These are phyloP conservation scores for Hypsizygus marmoreus DNA, from an alignment of 768 basidiomycete species.

Conservation along the genomic window DNA sequence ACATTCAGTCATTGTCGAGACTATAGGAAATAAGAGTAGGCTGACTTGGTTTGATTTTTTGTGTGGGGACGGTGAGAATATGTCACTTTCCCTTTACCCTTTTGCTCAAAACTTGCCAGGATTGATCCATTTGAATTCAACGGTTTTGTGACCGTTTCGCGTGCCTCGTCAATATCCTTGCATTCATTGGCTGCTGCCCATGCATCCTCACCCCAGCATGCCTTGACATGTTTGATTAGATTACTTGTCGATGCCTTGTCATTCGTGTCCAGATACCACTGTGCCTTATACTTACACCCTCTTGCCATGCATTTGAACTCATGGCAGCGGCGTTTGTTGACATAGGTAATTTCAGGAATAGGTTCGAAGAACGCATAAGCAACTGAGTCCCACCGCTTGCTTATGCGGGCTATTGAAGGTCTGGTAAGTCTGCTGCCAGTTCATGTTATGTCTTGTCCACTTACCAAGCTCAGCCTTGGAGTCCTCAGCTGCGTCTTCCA, in stretches of 20 bases:
- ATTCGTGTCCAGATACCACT: constrained; percentile 12
- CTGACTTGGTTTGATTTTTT: constrained; percentile 1
- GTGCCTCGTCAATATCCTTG: too few relatives aligned
- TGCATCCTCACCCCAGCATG: too few relatives aligned
- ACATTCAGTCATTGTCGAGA: too few relatives aligned
- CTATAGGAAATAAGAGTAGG: neutral
- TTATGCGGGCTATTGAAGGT: neutral
- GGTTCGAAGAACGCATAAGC: neutral
- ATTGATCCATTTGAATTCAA: too few relatives aligned
- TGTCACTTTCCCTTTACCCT: constrained; percentile 10
- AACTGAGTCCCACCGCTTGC: neutral
- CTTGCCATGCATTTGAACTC: constrained; percentile 3
- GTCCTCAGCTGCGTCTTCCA: neutral
- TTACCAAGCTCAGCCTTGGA: neutral
- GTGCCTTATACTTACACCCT: constrained; percentile 8
- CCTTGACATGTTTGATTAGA: constrained; percentile 8
- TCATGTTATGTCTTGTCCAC: neutral
- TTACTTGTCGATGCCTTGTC: constrained; percentile 8
- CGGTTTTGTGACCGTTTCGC: too few relatives aligned
- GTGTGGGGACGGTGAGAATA: constrained; percentile 8
- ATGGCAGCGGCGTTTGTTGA: neutral
- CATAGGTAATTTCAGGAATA: neutral
- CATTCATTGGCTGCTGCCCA: too few relatives aligned
- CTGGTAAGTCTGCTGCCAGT: too few relatives aligned
- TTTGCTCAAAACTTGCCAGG: too few relatives aligned